Conservation (phyloP, 257 asterid genomes). For the Ilex aquifolium region DNA sequence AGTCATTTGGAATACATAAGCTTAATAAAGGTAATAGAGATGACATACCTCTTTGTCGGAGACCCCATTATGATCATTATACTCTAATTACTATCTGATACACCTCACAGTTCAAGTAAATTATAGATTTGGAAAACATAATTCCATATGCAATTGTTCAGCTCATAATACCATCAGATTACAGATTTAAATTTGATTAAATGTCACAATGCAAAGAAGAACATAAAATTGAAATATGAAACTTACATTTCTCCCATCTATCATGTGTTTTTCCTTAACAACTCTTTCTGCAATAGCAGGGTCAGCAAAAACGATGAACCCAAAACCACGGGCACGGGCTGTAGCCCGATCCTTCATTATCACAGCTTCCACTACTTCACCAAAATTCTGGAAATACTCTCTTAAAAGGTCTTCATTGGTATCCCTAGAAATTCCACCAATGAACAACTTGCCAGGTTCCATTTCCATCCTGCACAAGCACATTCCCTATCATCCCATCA, state of each 20-base stretch:
- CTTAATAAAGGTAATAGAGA: too few relatives aligned
- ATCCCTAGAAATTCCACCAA: slow-evolving; percentile 98
- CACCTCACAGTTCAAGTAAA: too few relatives aligned
- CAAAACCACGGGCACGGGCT: slow-evolving; percentile 86
- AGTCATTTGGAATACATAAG: too few relatives aligned
- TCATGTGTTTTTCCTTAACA: slow-evolving; percentile 69
- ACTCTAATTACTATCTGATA: too few relatives aligned
- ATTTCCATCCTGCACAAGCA: slow-evolving; percentile 56
- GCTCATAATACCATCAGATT: too few relatives aligned
- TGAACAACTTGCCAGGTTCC: slow-evolving; percentile 77
- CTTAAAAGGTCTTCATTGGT: slow-evolving; percentile 77
- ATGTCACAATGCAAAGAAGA: too few relatives aligned
- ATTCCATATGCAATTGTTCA: too few relatives aligned
- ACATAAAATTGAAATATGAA: neutral
- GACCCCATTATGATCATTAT: too few relatives aligned
- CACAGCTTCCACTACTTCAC: slow-evolving; percentile 80
- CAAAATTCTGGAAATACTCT: slow-evolving; percentile 61
- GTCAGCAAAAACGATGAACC: slow-evolving; percentile 67
- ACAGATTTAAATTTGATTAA: too few relatives aligned
- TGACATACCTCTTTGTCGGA: too few relatives aligned
- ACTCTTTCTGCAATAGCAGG: slow-evolving; percentile 76
- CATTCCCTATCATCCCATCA: slow-evolving; percentile 25
- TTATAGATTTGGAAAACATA: too few relatives aligned
- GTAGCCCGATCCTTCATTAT: slow-evolving; percentile 81
- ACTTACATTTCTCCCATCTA: slow-evolving; percentile 75